Evolutionary conservation across 2,329 filamentous ascomycete genomes (phyloP).

Genomic region (Beauveria australis): DNA sequence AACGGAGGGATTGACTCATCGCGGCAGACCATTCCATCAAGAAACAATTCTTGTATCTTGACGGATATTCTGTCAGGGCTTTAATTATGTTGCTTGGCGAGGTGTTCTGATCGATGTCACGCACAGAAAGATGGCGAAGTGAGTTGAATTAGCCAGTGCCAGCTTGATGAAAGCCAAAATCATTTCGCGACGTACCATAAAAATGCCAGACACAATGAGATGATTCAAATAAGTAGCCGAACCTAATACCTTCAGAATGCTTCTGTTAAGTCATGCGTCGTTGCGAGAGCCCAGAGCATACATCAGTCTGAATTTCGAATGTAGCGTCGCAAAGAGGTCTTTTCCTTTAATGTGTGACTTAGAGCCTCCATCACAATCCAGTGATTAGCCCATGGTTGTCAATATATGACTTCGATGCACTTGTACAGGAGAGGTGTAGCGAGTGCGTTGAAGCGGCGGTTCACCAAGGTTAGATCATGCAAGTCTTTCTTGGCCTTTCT

Average conservation of each 20-base stretch:
- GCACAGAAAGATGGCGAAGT: not conserved
- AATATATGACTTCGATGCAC: not conserved
- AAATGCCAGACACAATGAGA: not conserved
- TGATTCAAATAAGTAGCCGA: not conserved
- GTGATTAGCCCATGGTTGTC: too few species aligned
- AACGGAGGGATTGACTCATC: too few species aligned
- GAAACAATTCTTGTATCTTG: not conserved
- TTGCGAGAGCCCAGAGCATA: rapidly evolving
- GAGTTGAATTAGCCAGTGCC: not conserved
- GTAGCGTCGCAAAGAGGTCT: too few species aligned
- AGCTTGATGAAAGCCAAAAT: not conserved
- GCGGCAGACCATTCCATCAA: too few species aligned
- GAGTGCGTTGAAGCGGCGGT: not conserved
- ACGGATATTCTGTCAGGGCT: not conserved
- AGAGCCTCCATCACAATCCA: too few species aligned
- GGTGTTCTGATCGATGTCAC: rapidly evolving
- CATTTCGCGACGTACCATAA: rapidly evolving
- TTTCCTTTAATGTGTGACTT: too few species aligned
- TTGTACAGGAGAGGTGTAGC: not conserved
- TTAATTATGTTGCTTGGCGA: rapidly evolving
- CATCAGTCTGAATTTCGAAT: too few species aligned
- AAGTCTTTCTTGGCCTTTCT: not conserved
- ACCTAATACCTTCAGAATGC: too few species aligned
- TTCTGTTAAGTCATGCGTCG: too few species aligned
- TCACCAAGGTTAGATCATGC: not conserved